Base-by-base conservation (phyloP, 805 yeast genomes). In the Hanseniaspora vineae region DNA sequence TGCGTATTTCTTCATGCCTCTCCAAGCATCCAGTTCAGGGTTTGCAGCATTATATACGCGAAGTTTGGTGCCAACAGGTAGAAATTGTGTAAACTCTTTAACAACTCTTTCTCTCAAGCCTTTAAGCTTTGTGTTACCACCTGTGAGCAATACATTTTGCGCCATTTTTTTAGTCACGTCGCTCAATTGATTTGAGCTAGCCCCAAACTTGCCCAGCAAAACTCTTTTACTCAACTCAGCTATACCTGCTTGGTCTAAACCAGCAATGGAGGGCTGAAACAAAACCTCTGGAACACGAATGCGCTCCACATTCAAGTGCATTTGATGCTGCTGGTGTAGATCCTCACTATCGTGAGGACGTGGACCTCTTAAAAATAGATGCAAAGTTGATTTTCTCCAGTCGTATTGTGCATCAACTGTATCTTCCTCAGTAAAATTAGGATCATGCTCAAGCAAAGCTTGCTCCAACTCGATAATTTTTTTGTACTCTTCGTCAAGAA, bases 181-280 rank as follows among this genome's bases (percentile, higher is more conserved):
- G 39, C 62, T 58, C 23, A 83, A 60, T 33, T 74, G 65, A 29
- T 72, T 67, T 19, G 71, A 64, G 39, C 74, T 69, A 51, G 81
- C 81, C 6, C 80, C 84, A 46, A 80, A 68, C 55, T 88, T 72
- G 44, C 78, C 73, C 39, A 76, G 58, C 6, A 89, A 58, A 8
- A 86, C 70, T 49, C 80, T 83, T 53, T 80, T 82, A 48, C 80
- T 72, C 39, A 88, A 66, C 63, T 92, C 97, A 20, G 76, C 60
- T n/a, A 92, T 71, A 29, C 97, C 97, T 0, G 97, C 95, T 66
- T 89, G 97, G 63, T 92, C 98, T 19, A 88, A 70, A 19, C 98
- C 98, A 0, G 94, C 95, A 52, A 92, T 87, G 9, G 81, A 75
- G 6, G 99, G 98, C 61, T 90, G 92, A 64, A 92, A 88, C 44